A percentile compares a stretch with the other conserved stretches of the same genome.
These are phyloP conservation scores for Fonsecaea erecta DNA, from an alignment of 2,329 filamentous ascomycete species.

Conservation along the genomic window DNA sequence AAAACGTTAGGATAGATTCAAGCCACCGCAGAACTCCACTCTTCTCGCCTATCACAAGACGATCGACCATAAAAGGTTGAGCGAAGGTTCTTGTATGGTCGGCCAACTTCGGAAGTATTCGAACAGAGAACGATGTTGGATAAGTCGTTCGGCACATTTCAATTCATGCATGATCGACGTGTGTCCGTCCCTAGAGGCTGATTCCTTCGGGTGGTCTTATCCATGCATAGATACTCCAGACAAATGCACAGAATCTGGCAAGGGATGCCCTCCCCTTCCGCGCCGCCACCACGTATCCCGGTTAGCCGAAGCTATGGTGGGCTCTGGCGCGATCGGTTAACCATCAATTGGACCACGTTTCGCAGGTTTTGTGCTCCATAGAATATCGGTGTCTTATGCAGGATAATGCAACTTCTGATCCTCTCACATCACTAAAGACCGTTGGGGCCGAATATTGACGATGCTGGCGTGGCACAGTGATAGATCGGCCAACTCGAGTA, in stretches of 20 bases:
- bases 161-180: background rate
- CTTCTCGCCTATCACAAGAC: background rate
- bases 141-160: background rate
- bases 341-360: background rate
- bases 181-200: background rate
- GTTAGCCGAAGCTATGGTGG: background rate
- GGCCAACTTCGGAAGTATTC: background rate
- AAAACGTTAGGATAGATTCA: background rate
- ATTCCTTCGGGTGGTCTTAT: background rate
- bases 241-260: background rate
- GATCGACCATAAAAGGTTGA: constrained; percentile 3
- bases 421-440: background rate
- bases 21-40: background rate
- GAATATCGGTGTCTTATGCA: background rate
- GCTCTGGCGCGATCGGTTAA: background rate
- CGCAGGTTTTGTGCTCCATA: background rate
- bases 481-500: background rate
- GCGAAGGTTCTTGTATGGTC: constrained; percentile 10
- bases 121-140: background rate
- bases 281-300: background rate
- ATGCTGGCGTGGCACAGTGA: background rate
- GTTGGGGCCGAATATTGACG: background rate
- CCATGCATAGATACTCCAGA: background rate
- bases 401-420: background rate
- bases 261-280: background rate